Evolutionary conservation across 306 rosid species (phyloP).

Genomic region (Abrus pulchellus): DNA sequence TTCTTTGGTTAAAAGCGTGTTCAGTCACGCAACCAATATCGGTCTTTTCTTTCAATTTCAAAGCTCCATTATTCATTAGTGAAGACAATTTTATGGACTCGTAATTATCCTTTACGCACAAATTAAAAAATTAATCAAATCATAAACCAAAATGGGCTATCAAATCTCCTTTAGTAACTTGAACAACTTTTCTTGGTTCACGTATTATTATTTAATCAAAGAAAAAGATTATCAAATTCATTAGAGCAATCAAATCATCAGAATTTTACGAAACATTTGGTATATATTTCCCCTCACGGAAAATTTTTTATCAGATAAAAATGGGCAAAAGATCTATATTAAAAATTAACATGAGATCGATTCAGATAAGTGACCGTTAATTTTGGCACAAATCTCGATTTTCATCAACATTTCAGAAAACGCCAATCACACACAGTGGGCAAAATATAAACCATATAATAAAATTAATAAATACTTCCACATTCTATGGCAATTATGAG

Average conservation of each 20-base stretch:
- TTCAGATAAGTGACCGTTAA: neutral
- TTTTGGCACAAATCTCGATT: neutral
- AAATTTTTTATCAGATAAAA: neutral
- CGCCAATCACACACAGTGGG: neutral
- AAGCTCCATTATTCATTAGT: neutral
- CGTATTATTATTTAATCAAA: neutral
- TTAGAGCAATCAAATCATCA: neutral
- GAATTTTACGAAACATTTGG: neutral
- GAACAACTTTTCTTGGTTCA: neutral
- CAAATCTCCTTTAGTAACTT: neutral
- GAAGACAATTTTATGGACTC: neutral
- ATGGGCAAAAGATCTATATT: neutral
- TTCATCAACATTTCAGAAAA: neutral
- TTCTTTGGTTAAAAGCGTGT: conserved; percentile 1
- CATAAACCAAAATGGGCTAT: neutral
- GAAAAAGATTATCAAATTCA: neutral
- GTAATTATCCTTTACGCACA: neutral
- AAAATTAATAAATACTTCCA: neutral
- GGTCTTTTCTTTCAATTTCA: neutral
- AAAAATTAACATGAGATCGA: neutral
- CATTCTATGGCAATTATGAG: neutral
- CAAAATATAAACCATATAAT: neutral
- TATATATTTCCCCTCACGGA: neutral
- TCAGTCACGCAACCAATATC: neutral
- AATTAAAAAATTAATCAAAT: neutral